Evolutionary conservation across 2,329 filamentous ascomycete genomes (phyloP), one percentile per base, ranked within the genome.

Genomic region (Alternaria sp.): DNA sequence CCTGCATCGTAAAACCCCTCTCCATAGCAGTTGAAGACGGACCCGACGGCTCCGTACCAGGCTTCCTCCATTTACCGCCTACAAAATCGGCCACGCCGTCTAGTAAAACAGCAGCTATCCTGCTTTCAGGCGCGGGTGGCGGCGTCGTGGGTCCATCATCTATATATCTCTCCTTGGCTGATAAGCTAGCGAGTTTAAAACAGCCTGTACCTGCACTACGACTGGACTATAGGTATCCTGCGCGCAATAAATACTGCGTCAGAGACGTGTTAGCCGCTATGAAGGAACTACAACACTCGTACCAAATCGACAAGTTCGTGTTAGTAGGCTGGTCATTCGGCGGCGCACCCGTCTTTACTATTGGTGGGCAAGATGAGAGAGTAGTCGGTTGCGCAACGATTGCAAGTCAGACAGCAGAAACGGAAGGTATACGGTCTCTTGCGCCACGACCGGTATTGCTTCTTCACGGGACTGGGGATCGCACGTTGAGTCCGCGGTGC

Each of bases 251-350:
- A 11, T 25, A 61, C 53, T 61, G 51, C 12, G 45, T 61, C 12
- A 44, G 45, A 26, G 58, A 45, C 11, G 58, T 61, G 2, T 11
- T 49, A 15, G 53, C 58, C 14, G 58, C 58, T 2, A 61, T 61
- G 58, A 30, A 26, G 4, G 45, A 57, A 15, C 23, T 61, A 4
- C 18, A 61, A 21, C 11, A 56, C 12, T 28, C 11, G 8, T 61
- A 61, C 3, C 45, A 43, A 4, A 50, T 61, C 14, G 4, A 15
- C 0, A 20, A 20, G 6, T 61, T 61, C 21, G 45, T 61, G 12
- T 45, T 57, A 11, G 53, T 61, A 6, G 26, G 58, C 3, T 61
- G 58, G 53, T 61, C 58, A 11, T 61, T 61, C 30, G 58, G 53
- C 7, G 45, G 53, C 12, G 53, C 58, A 25, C 33, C 58, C 4